Evolutionary conservation across 768 basidiomycete species (phyloP), one percentile per base, ranked within the genome.

Genomic region (Lactarius akahatsu): DNA sequence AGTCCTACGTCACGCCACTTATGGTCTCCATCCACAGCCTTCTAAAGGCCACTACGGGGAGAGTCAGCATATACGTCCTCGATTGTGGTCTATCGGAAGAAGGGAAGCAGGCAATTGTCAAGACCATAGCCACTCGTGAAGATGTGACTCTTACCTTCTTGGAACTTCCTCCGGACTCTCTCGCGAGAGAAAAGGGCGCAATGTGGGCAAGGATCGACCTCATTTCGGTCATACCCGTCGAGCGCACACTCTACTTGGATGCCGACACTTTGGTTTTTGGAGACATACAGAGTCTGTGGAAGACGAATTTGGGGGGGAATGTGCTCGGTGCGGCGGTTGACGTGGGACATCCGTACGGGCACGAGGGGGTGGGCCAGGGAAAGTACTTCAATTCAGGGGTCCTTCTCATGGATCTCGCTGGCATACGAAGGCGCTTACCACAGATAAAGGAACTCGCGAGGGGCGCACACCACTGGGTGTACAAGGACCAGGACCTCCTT

Each of bases 301-400:
- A 76, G 23, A 79, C 75, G 4, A 78, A 85, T 71, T 73, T 86
- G 56, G 47, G 68, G 7, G 81, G 78, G 9, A 76, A 73, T n/a
- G 38, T 76, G 4, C 64, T 86, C 30, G 84, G 77, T 2, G 85
- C 85, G 2, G 78, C 69, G 13, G 68, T 72, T 3, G 84, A 87
- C 72, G 76, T 86, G 26, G 85, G 85, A 2, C 76, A 71, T 62
- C 85, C 84, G 0, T 75, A 77, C 73, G 85, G 85, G 0, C 81
- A 85, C 69, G 72, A 73, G 1, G 76, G 66, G 4, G 52, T 77
- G n/a, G 71, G 73, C 9, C 60, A 65, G 30, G 70, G 65, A 1
- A 74, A 76, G 9, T 85, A 85, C 68, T 86, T 86, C 77, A 87
- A 86, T 52, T 81, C 83, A 0, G 85, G 85, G 0, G 83, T 87